Percentiles rank a stretch among this genome's conserved stretches.
These are phyloP conservation scores for Mortierella sp. DNA, from an alignment of 371 early-diverging fungal species.

Conservation along the genomic window DNA sequence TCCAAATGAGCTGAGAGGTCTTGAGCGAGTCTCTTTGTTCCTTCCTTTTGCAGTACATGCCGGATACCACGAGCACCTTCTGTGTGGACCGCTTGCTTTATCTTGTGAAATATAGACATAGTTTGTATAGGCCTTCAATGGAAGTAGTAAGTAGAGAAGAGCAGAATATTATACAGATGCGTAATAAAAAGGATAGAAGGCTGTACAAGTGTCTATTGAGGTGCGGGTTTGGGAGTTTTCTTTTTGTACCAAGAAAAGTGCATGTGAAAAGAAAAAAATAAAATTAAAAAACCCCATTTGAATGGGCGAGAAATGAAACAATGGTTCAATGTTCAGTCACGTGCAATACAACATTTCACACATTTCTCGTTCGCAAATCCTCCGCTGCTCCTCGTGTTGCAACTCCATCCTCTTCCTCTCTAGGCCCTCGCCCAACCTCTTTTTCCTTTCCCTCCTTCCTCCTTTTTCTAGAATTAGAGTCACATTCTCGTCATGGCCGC, in stretches of 20 bases:
- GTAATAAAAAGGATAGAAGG: background rate
- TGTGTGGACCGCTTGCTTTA: conserved; percentile 48
- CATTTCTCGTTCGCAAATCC: background rate
- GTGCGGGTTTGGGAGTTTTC: too few species aligned
- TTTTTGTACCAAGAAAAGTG: too few species aligned
- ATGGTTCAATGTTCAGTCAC: background rate
- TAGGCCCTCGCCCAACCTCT: conserved; percentile 1
- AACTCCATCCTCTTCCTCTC: background rate
- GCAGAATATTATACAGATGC: background rate
- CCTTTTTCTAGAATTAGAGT: background rate
- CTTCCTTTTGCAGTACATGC: conserved; percentile 51
- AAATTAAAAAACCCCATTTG: too few species aligned
- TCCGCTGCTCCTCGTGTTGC: background rate
- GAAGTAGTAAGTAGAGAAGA: background rate
- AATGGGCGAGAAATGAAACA: background rate
- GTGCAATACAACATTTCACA: background rate
- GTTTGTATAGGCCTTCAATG: background rate
- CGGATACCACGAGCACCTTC: conserved; percentile 54
- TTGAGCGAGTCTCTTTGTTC: conserved; percentile 50
- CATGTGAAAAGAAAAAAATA: too few species aligned
- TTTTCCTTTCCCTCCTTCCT: background rate
- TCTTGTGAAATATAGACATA: conserved; percentile 54
- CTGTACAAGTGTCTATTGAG: too few species aligned
- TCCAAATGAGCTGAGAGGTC: conserved; percentile 43
- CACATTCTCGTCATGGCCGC: conserved; percentile 14